phyloP scores from a whole-genome alignment of 2,329 filamentous ascomycete species.

The Neofusicoccum cordaticola region DNA sequence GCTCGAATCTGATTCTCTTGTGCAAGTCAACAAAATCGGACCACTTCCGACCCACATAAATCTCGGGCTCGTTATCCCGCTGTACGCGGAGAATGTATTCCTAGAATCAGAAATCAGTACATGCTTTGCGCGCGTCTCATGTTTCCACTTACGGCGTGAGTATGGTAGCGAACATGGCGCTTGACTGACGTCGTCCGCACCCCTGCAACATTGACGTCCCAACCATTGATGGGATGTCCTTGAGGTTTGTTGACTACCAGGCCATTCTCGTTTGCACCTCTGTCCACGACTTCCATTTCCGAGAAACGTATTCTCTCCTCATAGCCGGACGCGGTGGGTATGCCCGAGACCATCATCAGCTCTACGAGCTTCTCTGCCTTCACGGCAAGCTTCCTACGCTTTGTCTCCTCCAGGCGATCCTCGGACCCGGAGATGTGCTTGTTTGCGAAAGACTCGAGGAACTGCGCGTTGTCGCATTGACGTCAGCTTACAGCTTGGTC shows the following conservation, averaged over 20 bases:
- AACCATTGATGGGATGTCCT: conserved; percentile 88
- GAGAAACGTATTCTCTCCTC: conserved; percentile 96
- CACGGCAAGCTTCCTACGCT: conserved; percentile 82
- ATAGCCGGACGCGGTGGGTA: conserved; percentile 92
- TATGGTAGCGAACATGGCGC: conserved; percentile 83
- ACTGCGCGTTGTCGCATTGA: conserved; percentile 52
- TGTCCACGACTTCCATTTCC: conserved; percentile 94
- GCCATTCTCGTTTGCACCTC: conserved; percentile 86
- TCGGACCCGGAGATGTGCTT: conserved; percentile 97
- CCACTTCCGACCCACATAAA: conserved; percentile 81
- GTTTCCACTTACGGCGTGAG: conserved; percentile 71
- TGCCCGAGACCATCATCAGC: conserved; percentile 98
- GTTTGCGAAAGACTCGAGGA: conserved; percentile 93
- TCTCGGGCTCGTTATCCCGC: conserved; percentile 68
- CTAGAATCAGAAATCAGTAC: conserved; percentile 40
- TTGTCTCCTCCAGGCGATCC: conserved; percentile 92
- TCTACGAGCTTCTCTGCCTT: conserved; percentile 96
- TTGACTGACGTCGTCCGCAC: conserved; percentile 79
- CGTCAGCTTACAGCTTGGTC: conserved; percentile 2
- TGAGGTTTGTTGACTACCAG: conserved; percentile 84
- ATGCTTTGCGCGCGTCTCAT: neutral
- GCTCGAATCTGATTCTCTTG: conserved; percentile 74
- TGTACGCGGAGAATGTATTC: conserved; percentile 90
- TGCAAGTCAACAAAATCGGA: conserved; percentile 82
- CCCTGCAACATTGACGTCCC: conserved; percentile 93